phyloP scores from a whole-genome alignment of 116 monocot species.

The Posidonia oceanica region DNA sequence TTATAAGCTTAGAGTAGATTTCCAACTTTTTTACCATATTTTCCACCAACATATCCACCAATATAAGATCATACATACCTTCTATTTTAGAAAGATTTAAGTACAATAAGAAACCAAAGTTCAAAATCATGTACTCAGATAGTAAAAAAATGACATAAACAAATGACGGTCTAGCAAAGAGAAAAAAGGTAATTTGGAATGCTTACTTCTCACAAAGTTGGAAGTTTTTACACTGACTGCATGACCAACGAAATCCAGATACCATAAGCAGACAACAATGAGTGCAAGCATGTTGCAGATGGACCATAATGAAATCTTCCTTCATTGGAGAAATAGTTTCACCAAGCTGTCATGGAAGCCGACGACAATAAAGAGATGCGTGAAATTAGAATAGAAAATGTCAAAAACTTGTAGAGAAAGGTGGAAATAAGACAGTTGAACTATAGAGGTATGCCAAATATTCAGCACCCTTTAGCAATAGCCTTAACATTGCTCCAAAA shows the following conservation, averaged over 20 bases:
- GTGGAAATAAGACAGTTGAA: too few species aligned
- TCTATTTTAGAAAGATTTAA: too few species aligned
- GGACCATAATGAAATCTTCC: slow-evolving; percentile 97
- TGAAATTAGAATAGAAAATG: not conserved
- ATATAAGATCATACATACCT: too few species aligned
- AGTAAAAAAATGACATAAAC: not conserved
- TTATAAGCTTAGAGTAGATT: too few species aligned
- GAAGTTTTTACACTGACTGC: slow-evolving; percentile 77
- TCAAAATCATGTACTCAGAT: too few species aligned
- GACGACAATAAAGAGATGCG: not conserved
- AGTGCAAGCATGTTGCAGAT: slow-evolving; percentile 79
- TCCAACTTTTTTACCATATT: too few species aligned
- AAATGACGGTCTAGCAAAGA: not conserved
- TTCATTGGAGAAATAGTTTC: slow-evolving; percentile 84
- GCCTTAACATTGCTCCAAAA: too few species aligned
- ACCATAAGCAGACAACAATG: slow-evolving; percentile 85
- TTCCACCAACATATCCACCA: too few species aligned
- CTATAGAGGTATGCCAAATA: too few species aligned
- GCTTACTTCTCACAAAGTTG: slow-evolving; percentile 91
- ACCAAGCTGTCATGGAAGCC: slow-evolving; percentile 50
- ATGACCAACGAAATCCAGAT: slow-evolving; percentile 79
- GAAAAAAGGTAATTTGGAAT: not conserved
- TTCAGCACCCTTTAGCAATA: too few species aligned
- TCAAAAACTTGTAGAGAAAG: not conserved
- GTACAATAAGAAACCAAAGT: too few species aligned